Base-by-base conservation (phyloP, 2,329 filamentous ascomycete genomes). In the Akanthomyces muscarius region DNA sequence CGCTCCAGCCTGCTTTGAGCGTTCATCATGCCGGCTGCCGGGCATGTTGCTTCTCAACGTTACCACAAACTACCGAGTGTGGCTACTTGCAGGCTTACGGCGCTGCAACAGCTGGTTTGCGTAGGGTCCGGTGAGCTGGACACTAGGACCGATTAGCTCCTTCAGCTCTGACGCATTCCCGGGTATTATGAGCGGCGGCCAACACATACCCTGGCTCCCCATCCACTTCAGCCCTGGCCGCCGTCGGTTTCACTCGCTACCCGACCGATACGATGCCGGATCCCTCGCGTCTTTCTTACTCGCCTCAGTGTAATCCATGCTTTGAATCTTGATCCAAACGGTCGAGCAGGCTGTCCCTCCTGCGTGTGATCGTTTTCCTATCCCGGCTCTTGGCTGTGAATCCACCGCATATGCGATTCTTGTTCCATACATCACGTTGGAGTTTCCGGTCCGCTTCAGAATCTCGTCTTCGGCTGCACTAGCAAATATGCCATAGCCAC, bases 181-280 rank as follows among this genome's bases (percentile, higher is more conserved):
- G 36, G 57, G 30, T 42, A 51, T 18, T 33, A 51, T 48, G 13
- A 23, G 57, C 36, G 6, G 36, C 11, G 53, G 21, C 33, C 4
- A 3, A 23, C 23, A 33, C 4, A 23, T n/a, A 33, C 48, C 23
- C 48, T 2, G 2, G 2, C 30, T n/a, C 25, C 5, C 25, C 13
- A 14, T 14, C 25, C 13, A 16, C 10, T 57, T 57, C 54, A 57
- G 54, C 54, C 54, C 53, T 8, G 54, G 38, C 36, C 23, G 53
- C 23, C 7, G n/a, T 4, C 28, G 33, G 47, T 36, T 2, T 6
- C 6, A 25, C 1, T 13, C 30, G 21, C 23, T 42, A 60, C 21
- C 47, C 57, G 57, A 61, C 38, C 48, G 57, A 61, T 53, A 53
- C 57, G 57, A 52, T 61, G 48, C 47, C 47, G 48, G 36, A 53